Evolutionary conservation across 2,329 filamentous ascomycete species (phyloP), one percentile per base, ranked within the genome.

Genomic region (Dactylellina haptotyla): DNA sequence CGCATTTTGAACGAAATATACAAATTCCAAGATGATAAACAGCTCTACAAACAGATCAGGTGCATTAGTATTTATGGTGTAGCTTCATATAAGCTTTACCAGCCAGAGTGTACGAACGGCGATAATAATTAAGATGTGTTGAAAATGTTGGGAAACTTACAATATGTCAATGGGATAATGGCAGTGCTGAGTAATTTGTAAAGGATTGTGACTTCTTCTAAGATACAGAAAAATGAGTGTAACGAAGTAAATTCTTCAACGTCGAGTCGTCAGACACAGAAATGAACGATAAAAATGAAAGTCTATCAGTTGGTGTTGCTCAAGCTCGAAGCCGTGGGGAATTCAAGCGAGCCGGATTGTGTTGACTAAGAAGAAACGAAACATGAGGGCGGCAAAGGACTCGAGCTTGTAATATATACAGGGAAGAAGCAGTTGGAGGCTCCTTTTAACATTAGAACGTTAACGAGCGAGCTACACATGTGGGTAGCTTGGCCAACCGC

Each of bases 231-330:
- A 50, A 50, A 30, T 9, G 26, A 30, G 9, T 25, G 18, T 37
- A 25, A 6, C 16, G 39, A 12, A 25, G 16, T 46, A n/a, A 46
- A 46, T 20, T 4, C 3, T 23, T 20, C 4, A 12, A 46, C 23
- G 10, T 18, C 2, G 23, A 37, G 20, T 39, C 50, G 30, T 54
- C 16, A 23, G n/a, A n/a, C n/a, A n/a, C 9, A 18, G 23, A 2
- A 23, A 18, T 9, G 16, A 43, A n/a, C n/a, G n/a, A 20, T n/a
- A 3, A 59, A 67, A 66, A 67, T 50, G 53, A 67, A 26, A 30
- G 63, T 51, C 50, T 59, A 39, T 32, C 45, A 59, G 63, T 67
- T 59, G 34, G 53, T 34, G 53, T 28, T 41, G 32, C 34, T 30
- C 53, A 43, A 57, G 34, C 32, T 57, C 12, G 20, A 50, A 26